These are phyloP conservation scores for Suillus weaverae DNA, from an alignment of 768 basidiomycete genomes.

Conservation along the genomic window DNA sequence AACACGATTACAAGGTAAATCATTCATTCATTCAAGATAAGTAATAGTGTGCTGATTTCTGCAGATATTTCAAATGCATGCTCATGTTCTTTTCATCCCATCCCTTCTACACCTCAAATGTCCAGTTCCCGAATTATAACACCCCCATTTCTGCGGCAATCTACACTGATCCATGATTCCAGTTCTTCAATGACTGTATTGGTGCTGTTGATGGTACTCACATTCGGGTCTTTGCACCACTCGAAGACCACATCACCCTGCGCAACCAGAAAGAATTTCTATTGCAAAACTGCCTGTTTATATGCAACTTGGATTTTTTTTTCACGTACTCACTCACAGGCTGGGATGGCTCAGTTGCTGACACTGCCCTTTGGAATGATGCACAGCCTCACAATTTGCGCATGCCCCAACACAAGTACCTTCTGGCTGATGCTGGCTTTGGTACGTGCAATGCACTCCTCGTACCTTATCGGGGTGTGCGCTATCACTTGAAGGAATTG, in stretches of 20 bases:
- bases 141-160: neutral
- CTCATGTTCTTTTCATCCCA: too few species aligned
- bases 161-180: neutral
- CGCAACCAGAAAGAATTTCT: slow-evolving; percentile 13
- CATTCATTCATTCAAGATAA: too few species aligned
- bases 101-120: neutral
- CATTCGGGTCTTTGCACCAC: neutral
- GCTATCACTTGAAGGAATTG: slow-evolving; percentile 34
- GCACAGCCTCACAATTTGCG: slow-evolving; percentile 5
- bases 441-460: slow-evolving; percentile 27
- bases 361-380: slow-evolving; percentile 11
- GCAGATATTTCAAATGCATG: too few species aligned
- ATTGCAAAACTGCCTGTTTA: slow-evolving; percentile 14
- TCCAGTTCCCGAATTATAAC: neutral
- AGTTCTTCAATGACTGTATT: neutral
- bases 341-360: slow-evolving; percentile 14
- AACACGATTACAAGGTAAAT: too few species aligned
- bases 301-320: slow-evolving; percentile 10
- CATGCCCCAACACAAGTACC: slow-evolving; percentile 26
- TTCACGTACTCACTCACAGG: slow-evolving; percentile 13
- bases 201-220: slow-evolving; percentile 8
- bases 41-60: too few species aligned
- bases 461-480: slow-evolving; percentile 9
- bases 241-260: slow-evolving; percentile 4
- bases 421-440: slow-evolving; percentile 7